These are phyloP conservation scores for Platanus orientalis DNA, from an alignment of 164 flowering plant genomes.

Conservation along the genomic window DNA sequence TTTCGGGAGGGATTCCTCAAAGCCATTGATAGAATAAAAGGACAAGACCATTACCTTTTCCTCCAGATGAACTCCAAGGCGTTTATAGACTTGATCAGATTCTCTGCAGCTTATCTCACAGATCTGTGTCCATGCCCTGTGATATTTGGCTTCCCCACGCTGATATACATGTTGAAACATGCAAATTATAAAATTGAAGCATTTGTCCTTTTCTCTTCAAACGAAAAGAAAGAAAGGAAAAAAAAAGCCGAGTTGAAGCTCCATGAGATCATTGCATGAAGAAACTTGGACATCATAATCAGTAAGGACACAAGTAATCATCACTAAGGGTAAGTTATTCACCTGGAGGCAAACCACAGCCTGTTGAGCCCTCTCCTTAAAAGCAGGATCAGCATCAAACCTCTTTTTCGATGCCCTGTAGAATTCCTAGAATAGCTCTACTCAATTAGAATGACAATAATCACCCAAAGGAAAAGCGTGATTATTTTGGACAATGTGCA, in stretches of 20 bases:
- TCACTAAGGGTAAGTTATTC: constrained; percentile 10
- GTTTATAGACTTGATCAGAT: constrained; percentile 71
- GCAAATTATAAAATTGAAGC: constrained; percentile 1
- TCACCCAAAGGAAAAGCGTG: not conserved
- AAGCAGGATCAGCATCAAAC: constrained; percentile 77
- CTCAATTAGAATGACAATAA: constrained; percentile 12
- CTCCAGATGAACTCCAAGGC: constrained; percentile 77
- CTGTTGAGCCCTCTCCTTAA: constrained; percentile 82
- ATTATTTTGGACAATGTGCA: not conserved
- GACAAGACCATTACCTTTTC: constrained; percentile 59
- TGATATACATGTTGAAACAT: constrained; percentile 22
- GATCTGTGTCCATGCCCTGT: constrained; percentile 77
- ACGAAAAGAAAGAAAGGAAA: not conserved
- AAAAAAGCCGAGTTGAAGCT: too few species aligned
- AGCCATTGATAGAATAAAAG: not conserved
- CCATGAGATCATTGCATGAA: not conserved
- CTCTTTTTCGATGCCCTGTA: constrained; percentile 79
- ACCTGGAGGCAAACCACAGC: constrained; percentile 97
- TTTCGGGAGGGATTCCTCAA: not conserved
- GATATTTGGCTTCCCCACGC: constrained; percentile 75
- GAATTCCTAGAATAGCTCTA: constrained; percentile 49
- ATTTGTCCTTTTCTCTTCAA: not conserved
- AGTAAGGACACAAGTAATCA: not conserved
- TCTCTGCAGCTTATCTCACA: constrained; percentile 92
- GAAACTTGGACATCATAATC: constrained; percentile 1